Percentiles rank a stretch among this genome's conserved stretches.
Evolutionary conservation across 2,329 filamentous ascomycete genomes (phyloP).

Genomic region (Pyrenophora seminiperda): DNA sequence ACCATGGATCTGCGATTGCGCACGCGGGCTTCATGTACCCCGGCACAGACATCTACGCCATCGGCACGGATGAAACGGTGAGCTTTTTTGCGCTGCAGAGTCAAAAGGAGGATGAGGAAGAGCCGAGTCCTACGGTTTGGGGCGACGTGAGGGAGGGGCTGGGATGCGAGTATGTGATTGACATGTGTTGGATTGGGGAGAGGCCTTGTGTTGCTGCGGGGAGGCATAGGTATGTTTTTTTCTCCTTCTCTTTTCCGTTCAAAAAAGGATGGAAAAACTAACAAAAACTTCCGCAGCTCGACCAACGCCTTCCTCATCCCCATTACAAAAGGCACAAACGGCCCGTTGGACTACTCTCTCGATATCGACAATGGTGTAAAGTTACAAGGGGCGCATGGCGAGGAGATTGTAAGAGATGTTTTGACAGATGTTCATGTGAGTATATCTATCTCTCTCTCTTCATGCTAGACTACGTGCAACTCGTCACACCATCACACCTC

Average conservation of each 20-base stretch:
- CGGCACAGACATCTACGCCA: slow-evolving; percentile 62
- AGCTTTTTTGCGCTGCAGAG: slow-evolving; percentile 74
- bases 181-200: slow-evolving; percentile 65
- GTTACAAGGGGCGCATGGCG: slow-evolving; percentile 53
- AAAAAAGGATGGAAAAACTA: neutral
- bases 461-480: neutral
- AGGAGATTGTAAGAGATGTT: slow-evolving; percentile 56
- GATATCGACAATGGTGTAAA: slow-evolving; percentile 29
- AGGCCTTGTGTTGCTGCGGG: slow-evolving; percentile 68
- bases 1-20: slow-evolving; percentile 75
- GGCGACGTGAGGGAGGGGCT: slow-evolving; percentile 72
- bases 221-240: slow-evolving; percentile 65
- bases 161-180: slow-evolving; percentile 74
- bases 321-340: slow-evolving; percentile 26
- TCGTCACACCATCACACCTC: too few species aligned
- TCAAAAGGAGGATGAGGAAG: slow-evolving; percentile 62
- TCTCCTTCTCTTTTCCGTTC: neutral
- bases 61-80: slow-evolving; percentile 79
- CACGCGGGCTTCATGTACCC: slow-evolving; percentile 71
- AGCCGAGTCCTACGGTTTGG: slow-evolving; percentile 56
- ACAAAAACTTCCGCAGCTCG: slow-evolving; percentile 26
- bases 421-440: slow-evolving; percentile 48
- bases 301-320: slow-evolving; percentile 40
- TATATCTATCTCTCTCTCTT: neutral
- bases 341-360: slow-evolving; percentile 40